Conservation (phyloP, 176 grass and related monocot genomes). For the sorghum (Sorghum bicolor) region Sorghum_bicolor_NCBIv3 NC_012878.2:58408501-58409000, state of each 20-base stretch:
- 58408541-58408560: neutral
- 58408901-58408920: slow-evolving; percentile 67
- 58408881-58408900: slow-evolving; percentile 38
- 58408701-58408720: neutral
- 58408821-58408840: slow-evolving; percentile 12
- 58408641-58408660: slow-evolving; percentile 19
- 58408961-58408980: slow-evolving; percentile 36
- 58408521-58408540: neutral
- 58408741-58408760: too few relatives aligned
- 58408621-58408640: neutral
- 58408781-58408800: slow-evolving; percentile 23
- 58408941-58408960: slow-evolving; percentile 78
- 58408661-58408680: slow-evolving; percentile 63
- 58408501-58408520: neutral
- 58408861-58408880: neutral
- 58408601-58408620: too few relatives aligned
- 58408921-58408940: slow-evolving; percentile 77
- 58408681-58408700: slow-evolving; percentile 39
- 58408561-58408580: too few relatives aligned
- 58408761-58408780: neutral
- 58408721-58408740: neutral
- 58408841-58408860: slow-evolving; percentile 6
- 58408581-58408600: too few relatives aligned
- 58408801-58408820: slow-evolving; percentile 43
- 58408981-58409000: neutral